These are phyloP conservation scores for Kondoa subrosea DNA, from an alignment of 768 basidiomycete species.

Conservation along the genomic window DNA sequence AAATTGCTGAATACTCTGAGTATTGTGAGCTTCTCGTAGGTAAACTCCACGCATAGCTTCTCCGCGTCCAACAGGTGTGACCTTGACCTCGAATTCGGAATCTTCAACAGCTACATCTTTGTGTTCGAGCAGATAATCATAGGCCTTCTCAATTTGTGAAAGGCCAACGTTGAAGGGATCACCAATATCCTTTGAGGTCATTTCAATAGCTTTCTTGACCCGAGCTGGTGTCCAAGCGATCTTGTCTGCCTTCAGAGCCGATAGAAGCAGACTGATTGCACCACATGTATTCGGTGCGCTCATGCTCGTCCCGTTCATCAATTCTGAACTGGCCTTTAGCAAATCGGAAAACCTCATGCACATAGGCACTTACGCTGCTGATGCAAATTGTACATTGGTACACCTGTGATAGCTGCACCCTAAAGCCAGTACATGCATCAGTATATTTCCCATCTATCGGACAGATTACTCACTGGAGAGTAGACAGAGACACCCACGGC, in stretches of 20 bases:
- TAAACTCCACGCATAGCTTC: constrained; percentile 16
- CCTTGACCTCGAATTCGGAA: constrained; percentile 10
- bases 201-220: constrained; percentile 14
- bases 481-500: constrained; percentile 8
- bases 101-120: constrained; percentile 8
- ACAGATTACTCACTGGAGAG: no score
- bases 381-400: constrained; percentile 17
- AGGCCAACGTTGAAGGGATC: constrained; percentile 13
- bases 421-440: no score
- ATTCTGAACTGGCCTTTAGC: constrained; percentile 2
- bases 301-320: constrained; percentile 16
- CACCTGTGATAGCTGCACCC: constrained; percentile 16
- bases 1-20: constrained; percentile 9
- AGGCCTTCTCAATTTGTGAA: constrained; percentile 12
- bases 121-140: constrained; percentile 10
- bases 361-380: no score
- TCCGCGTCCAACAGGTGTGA: constrained; percentile 8
- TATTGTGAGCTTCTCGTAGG: constrained; percentile 12
- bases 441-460: no score
- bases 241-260: constrained; percentile 13
- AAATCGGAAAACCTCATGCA: no score
- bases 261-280: constrained; percentile 10
- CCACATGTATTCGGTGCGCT: constrained; percentile 12
- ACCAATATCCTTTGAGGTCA: constrained; percentile 15
- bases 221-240: constrained; percentile 11